Evolutionary conservation across 208 protist genomes (phyloP), one percentile per base, ranked within the genome.

Genomic region (Trypanosoma vivax): DNA sequence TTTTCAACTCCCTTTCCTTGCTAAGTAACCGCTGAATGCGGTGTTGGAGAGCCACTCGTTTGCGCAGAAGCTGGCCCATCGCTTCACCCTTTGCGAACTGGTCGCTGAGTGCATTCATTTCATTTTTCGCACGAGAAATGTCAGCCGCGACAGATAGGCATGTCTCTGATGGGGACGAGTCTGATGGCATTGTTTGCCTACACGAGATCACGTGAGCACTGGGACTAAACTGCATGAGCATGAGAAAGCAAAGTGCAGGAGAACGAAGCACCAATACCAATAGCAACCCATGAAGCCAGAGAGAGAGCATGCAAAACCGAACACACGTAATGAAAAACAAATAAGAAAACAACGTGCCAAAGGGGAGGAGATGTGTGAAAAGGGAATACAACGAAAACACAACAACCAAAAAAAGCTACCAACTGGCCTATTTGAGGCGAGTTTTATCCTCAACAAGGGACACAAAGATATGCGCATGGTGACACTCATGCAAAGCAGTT

Each of bases 11-110:
- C 7, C 19, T 16, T 21, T 49, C 49, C 27, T 65, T 42, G 50
- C 57, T 40, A 6, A 30, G 48, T 19, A 65, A 35, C 3, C 24
- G n/a, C 45, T 57, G 58, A 18, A 57, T 57, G 31, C 50, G 58
- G 29, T 31, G 58, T 34, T 65, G 58, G 18, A 65, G 34, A 0
- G 30, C 29, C 11, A 65, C 49, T 37, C 52, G 43, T 13, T 19
- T 43, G n/a, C 29, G 38, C 11, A 57, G 23, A 0, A 65, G 49
- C 14, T 42, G 16, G 28, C 58, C 42, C 2, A 50, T 3, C 0
- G n/a, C 16, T 5, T 27, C 14, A 2, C 50, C 58, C 5, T 19
- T 5, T 43, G 41, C 23, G 18, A 27, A 37, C 11, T 18, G 1
- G 7, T 34, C 27, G 1, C 3, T 2, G 0, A 54, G 5, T 27